Evolutionary conservation across 2,329 filamentous ascomycete genomes (phyloP).

Genomic region (Aspergillus aculeatinus): DNA sequence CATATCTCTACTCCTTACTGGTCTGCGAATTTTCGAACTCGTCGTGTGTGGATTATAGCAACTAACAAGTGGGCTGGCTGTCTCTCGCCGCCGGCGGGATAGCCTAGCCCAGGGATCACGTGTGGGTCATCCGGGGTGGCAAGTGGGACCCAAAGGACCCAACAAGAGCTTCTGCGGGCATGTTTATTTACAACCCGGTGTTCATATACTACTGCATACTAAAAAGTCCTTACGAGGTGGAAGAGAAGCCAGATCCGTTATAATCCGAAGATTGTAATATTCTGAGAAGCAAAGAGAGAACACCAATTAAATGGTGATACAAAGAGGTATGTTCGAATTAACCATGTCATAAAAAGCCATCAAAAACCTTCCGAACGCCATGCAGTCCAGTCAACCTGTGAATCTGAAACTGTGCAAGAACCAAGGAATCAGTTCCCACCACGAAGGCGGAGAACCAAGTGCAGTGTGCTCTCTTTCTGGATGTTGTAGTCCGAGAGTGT

Average conservation of each 20-base stretch:
- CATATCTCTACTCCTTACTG: conserved; percentile 21
- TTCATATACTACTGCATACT: neutral
- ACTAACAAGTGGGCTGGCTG: neutral
- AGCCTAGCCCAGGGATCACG: neutral
- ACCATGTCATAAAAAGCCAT: conserved; percentile 21
- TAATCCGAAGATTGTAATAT: neutral
- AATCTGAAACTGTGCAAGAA: conserved; percentile 6
- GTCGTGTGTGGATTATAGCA: neutral
- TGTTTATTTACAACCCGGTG: neutral
- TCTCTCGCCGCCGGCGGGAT: neutral
- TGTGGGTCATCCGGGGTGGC: neutral
- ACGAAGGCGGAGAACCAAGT: conserved; percentile 54
- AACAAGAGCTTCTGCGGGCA: too few relatives aligned
- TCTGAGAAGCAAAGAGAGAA: neutral
- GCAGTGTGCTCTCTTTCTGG: conserved; percentile 63
- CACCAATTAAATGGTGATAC: conserved; percentile 4
- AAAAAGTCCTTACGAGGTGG: neutral
- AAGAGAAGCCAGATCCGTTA: neutral
- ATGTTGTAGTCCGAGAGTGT: conserved; percentile 57
- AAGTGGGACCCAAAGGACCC: neutral
- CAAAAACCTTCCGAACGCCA: conserved; percentile 40
- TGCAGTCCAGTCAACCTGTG: conserved; percentile 33
- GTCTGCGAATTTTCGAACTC: neutral
- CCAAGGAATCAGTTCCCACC: conserved; percentile 42
- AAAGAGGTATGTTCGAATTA: conserved; percentile 15